These are phyloP conservation scores for Smittium mucronatum DNA, from an alignment of 371 early-diverging fungal genomes.

Conservation along the genomic window DNA sequence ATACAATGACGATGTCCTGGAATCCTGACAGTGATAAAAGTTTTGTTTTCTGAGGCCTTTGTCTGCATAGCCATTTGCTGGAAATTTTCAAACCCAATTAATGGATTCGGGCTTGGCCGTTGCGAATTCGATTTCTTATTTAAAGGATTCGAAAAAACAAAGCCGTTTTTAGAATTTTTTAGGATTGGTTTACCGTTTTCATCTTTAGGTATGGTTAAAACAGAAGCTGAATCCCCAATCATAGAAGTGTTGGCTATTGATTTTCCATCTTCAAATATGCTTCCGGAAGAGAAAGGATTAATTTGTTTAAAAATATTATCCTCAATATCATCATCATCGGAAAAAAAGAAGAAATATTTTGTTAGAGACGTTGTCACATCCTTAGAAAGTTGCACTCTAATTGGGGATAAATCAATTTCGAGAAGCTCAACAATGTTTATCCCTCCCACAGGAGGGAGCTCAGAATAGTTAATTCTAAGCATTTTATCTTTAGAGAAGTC, in stretches of 20 bases:
- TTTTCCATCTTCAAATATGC: neutral
- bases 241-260: neutral
- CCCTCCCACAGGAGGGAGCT: slow-evolving; percentile 72
- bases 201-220: neutral
- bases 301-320: too few relatives aligned
- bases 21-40: slow-evolving; percentile 52
- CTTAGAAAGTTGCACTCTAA: slow-evolving; percentile 65
- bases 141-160: neutral
- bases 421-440: slow-evolving; percentile 75
- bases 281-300: neutral
- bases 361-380: slow-evolving; percentile 59
- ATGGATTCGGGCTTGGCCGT: neutral
- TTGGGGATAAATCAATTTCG: slow-evolving; percentile 65
- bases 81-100: slow-evolving; percentile 16
- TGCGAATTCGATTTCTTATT: neutral
- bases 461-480: slow-evolving; percentile 60
- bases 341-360: slow-evolving; percentile 63
- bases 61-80: slow-evolving; percentile 40
- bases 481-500: slow-evolving; percentile 66
- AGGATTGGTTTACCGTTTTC: neutral
- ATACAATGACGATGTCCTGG: slow-evolving; percentile 45
- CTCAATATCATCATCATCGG: slow-evolving; percentile 12
- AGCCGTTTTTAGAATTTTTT: neutral
- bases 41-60: slow-evolving; percentile 46
- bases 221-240: neutral